phyloP scores from a whole-genome alignment of 164 flowering plant species.

The Umbellularia californica region DNA sequence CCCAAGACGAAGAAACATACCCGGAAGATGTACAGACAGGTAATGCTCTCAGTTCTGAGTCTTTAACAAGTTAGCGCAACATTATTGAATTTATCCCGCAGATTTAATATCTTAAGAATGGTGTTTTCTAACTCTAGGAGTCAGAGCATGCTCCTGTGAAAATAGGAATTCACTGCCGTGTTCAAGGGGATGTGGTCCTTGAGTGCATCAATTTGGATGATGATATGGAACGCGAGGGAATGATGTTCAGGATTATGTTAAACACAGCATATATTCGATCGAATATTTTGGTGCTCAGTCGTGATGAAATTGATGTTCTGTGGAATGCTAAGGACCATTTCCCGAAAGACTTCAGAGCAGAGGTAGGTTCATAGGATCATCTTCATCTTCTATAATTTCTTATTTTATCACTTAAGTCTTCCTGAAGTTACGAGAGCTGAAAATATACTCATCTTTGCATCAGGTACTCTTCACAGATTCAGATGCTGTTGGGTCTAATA shows the following conservation, averaged over 20 bases:
- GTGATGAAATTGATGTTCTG: conserved; percentile 74
- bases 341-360: conserved; percentile 76
- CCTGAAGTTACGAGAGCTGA: conserved; percentile 36
- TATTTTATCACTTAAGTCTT: conserved; percentile 5
- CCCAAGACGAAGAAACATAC: conserved; percentile 46
- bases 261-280: conserved; percentile 80
- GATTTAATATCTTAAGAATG: neutral
- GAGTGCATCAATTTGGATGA: conserved; percentile 81
- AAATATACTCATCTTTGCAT: conserved; percentile 38
- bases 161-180: conserved; percentile 63
- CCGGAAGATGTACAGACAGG: conserved; percentile 54
- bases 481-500: conserved; percentile 49
- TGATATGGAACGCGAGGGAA: conserved; percentile 65
- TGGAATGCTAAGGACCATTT: conserved; percentile 83
- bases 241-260: conserved; percentile 80
- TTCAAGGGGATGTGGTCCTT: conserved; percentile 92
- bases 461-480: conserved; percentile 83
- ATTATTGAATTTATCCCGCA: neutral
- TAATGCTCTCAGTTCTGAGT: conserved; percentile 19
- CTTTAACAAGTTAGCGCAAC: neutral
- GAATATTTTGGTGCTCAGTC: conserved; percentile 51
- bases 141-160: conserved; percentile 53
- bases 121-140: conserved; percentile 40
- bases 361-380: conserved; percentile 44
- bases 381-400: conserved; percentile 9